Conservation (phyloP, 2,329 filamentous ascomycete species). For the Venturiaceae sp. region DNA sequence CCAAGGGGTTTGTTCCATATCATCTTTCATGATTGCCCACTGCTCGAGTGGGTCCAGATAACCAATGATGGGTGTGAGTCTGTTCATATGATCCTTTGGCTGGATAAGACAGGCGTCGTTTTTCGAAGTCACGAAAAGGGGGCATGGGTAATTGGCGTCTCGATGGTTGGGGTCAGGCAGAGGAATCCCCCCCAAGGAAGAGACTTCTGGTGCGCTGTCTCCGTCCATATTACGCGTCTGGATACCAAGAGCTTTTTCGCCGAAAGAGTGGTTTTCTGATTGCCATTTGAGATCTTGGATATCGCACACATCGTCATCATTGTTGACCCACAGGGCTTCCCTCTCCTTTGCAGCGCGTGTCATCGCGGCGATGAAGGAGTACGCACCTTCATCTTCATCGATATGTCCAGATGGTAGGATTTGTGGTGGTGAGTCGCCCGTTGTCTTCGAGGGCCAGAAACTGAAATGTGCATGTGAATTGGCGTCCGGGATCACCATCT, state of each 20-base stretch:
- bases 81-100: neutral
- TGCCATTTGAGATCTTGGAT: neutral
- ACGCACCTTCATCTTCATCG: too few relatives aligned
- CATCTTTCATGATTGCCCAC: constrained; percentile 12
- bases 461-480: neutral
- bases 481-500: neutral
- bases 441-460: neutral
- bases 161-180: neutral
- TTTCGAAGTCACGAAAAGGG: neutral
- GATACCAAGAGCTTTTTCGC: neutral
- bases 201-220: neutral
- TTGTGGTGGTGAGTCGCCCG: too few relatives aligned
- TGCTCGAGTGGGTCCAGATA: constrained; percentile 3
- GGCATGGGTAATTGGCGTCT: neutral
- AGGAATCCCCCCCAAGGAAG: neutral
- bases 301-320: neutral
- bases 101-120: constrained; percentile 1
- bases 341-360: too few relatives aligned
- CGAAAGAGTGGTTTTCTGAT: neutral
- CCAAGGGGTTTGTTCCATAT: neutral
- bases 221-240: neutral
- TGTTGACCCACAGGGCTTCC: too few relatives aligned
- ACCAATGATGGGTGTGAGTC: neutral
- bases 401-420: too few relatives aligned
- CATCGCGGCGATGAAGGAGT: too few relatives aligned